Conservation (phyloP, 805 yeast genomes). For the Saccharomyces jurei region DNA sequence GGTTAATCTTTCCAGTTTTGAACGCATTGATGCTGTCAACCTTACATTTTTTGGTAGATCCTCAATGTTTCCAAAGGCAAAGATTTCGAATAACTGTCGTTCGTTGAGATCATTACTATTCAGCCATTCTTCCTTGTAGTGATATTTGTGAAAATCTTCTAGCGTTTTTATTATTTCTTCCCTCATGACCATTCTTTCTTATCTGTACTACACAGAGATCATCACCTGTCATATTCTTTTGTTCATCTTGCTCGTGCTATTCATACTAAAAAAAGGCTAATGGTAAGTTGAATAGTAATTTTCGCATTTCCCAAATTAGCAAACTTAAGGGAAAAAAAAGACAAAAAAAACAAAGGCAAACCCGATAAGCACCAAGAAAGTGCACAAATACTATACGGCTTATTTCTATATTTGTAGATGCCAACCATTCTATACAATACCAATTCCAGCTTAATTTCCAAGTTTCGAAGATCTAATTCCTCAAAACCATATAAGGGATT, state of each 20-base stretch:
- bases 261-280: background rate
- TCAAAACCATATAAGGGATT: background rate
- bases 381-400: background rate
- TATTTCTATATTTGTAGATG: slow-evolving; percentile 7
- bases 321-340: background rate
- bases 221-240: background rate
- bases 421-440: slow-evolving; percentile 25
- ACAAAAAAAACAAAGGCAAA: background rate
- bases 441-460: slow-evolving; percentile 23
- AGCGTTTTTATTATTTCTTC: slow-evolving; percentile 4
- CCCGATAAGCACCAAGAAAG: slow-evolving; percentile 1
- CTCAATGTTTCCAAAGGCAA: slow-evolving; percentile 22
- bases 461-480: slow-evolving; percentile 15
- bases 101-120: slow-evolving; percentile 3
- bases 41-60: slow-evolving; percentile 7
- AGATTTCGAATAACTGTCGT: slow-evolving; percentile 17
- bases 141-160: slow-evolving; percentile 16
- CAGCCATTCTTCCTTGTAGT: slow-evolving; percentile 25
- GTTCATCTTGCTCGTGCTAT: background rate
- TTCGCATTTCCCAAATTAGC: background rate
- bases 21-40: slow-evolving; percentile 11
- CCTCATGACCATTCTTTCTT: background rate
- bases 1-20: slow-evolving; percentile 19
- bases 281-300: background rate
- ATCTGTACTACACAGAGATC: background rate